Percentiles rank a stretch among this genome's conserved stretches.
These are phyloP conservation scores for Biscogniauxia mediterranea DNA, from an alignment of 2,329 filamentous ascomycete genomes.

Conservation along the genomic window DNA sequence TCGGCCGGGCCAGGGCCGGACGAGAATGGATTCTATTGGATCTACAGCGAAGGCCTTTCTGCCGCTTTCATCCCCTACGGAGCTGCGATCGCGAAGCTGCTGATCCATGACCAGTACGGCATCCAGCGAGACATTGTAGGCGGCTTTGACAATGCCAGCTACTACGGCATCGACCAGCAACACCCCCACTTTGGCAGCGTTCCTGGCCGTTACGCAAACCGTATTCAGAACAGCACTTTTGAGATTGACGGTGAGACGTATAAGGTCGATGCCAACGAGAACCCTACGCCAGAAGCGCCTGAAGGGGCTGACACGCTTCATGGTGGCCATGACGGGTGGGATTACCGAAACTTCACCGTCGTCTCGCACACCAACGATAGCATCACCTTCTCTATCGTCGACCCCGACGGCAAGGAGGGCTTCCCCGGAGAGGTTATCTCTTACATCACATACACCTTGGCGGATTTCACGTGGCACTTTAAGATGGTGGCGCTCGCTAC, in stretches of 20 bases:
- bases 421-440: constrained; percentile 77
- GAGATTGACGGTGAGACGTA: constrained; percentile 62
- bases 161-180: constrained; percentile 62
- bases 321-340: constrained; percentile 70
- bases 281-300: constrained; percentile 49
- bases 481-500: constrained; percentile 70
- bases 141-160: constrained; percentile 73
- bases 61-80: constrained; percentile 73
- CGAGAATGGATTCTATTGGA: constrained; percentile 67
- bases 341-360: constrained; percentile 75
- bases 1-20: constrained; percentile 42
- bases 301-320: constrained; percentile 64
- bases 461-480: constrained; percentile 66
- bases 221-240: constrained; percentile 76
- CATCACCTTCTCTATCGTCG: constrained; percentile 74
- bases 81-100: constrained; percentile 68
- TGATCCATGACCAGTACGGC: constrained; percentile 68
- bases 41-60: constrained; percentile 63
- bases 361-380: constrained; percentile 63
- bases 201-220: constrained; percentile 76
- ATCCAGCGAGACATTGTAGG: constrained; percentile 68
- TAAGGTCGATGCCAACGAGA: constrained; percentile 62
- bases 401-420: constrained; percentile 70
- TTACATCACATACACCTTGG: constrained; percentile 71
- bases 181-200: constrained; percentile 73